Percentiles rank a stretch among this genome's conserved stretches.
Evolutionary conservation across 192 early-diverging fungal species (phyloP).

Genomic region (Dissophora globulifera): DNA sequence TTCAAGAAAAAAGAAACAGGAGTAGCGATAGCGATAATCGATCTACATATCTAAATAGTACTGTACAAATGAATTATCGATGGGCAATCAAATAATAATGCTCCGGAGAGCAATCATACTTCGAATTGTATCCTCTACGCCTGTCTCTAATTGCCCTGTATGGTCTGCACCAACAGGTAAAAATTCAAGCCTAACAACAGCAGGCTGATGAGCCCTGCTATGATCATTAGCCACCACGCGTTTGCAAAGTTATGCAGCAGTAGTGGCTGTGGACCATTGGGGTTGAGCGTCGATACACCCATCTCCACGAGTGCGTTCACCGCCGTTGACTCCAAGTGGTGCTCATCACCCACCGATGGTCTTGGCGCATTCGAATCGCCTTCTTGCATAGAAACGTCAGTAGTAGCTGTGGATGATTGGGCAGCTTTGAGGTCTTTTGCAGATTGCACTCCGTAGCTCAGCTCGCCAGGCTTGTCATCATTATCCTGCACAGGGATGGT

Average conservation of each 20-base stretch:
- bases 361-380: background rate
- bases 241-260: slow-evolving; percentile 52
- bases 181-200: slow-evolving; percentile 59
- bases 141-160: slow-evolving; percentile 4
- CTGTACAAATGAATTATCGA: too few relatives aligned
- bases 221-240: slow-evolving; percentile 28
- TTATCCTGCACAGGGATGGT: slow-evolving; percentile 45
- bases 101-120: too few relatives aligned
- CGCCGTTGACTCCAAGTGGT: too few relatives aligned
- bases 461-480: slow-evolving; percentile 30
- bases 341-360: background rate
- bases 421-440: slow-evolving; percentile 1
- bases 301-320: too few relatives aligned
- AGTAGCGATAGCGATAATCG: too few relatives aligned
- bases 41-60: too few relatives aligned
- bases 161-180: slow-evolving; percentile 56
- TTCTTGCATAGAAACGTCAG: background rate
- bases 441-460: slow-evolving; percentile 8
- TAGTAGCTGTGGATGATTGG: background rate
- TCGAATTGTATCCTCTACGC: too few relatives aligned
- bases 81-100: too few relatives aligned
- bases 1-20: too few relatives aligned
- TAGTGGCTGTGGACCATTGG: background rate
- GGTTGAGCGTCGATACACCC: too few relatives aligned
- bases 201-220: slow-evolving; percentile 46